phyloP scores from a whole-genome alignment of 495 filamentous ascomycete species.

The Talaromyces adpressus region DNA sequence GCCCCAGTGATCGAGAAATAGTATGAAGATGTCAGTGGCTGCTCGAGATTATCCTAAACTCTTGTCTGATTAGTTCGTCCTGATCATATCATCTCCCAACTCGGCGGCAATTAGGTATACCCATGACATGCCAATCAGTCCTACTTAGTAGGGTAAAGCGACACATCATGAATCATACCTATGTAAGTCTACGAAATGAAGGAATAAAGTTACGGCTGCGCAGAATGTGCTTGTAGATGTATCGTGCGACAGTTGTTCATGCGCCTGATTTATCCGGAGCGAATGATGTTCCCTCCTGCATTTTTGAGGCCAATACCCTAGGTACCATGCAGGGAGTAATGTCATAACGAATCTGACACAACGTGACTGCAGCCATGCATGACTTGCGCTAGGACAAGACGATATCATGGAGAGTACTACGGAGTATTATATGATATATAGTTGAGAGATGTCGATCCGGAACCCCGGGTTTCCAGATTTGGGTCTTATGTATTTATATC shows the following conservation, averaged over 20 bases:
- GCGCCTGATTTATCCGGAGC: background rate
- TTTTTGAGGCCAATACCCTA: background rate
- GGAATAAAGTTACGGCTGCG: no score
- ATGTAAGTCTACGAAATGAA: no score
- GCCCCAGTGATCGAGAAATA: background rate
- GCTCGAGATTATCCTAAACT: background rate
- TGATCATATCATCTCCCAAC: background rate
- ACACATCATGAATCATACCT: background rate
- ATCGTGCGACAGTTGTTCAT: constrained; percentile 2
- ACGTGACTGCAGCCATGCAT: background rate
- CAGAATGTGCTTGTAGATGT: background rate
- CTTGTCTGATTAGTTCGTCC: background rate
- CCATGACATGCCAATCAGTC: background rate
- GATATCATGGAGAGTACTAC: background rate
- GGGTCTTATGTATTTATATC: constrained; percentile 1
- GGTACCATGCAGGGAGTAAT: background rate
- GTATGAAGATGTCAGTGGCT: background rate
- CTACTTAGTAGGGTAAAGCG: background rate
- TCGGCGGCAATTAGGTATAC: background rate
- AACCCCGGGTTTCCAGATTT: background rate
- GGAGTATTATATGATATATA: background rate
- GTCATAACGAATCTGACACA: background rate
- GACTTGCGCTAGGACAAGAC: background rate
- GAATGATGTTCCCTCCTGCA: background rate
- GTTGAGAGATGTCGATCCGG: background rate